Evolutionary conservation across 371 early-diverging fungal species (phyloP).

Genomic region (Smittium culicis): DNA sequence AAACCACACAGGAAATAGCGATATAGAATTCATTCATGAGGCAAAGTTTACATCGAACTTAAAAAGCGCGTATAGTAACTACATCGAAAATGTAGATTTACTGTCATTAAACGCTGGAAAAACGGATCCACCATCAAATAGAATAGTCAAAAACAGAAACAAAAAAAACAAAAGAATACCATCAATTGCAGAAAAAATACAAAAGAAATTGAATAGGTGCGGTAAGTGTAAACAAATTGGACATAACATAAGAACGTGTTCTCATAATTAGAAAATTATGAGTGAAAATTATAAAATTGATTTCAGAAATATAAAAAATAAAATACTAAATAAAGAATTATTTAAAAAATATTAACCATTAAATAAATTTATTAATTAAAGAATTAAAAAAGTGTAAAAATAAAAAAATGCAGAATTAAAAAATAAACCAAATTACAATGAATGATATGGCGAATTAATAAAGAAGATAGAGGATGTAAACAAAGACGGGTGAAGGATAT

Average conservation of each 20-base stretch:
- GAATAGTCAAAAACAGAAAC: neutral
- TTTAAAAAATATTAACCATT: no score
- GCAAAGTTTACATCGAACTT: neutral
- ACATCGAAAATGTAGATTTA: neutral
- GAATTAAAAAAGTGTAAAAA: no score
- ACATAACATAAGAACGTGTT: neutral
- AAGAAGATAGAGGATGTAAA: no score
- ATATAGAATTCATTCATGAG: neutral
- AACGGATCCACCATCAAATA: neutral
- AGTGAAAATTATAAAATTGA: no score
- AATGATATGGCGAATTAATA: no score
- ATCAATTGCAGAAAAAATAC: neutral
- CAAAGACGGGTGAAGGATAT: no score
- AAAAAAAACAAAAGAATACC: neutral
- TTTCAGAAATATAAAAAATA: no score
- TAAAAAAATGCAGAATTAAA: no score
- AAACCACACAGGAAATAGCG: neutral
- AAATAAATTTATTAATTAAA: no score
- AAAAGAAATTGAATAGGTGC: neutral
- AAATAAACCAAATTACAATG: no score
- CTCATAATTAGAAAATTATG: neutral
- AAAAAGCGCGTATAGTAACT: neutral
- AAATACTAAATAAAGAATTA: no score
- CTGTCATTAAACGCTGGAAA: neutral
- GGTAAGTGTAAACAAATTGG: neutral